Conservation (phyloP, 2,329 filamentous ascomycete genomes). For the Nannizziopsis arthrosporioides region DNA sequence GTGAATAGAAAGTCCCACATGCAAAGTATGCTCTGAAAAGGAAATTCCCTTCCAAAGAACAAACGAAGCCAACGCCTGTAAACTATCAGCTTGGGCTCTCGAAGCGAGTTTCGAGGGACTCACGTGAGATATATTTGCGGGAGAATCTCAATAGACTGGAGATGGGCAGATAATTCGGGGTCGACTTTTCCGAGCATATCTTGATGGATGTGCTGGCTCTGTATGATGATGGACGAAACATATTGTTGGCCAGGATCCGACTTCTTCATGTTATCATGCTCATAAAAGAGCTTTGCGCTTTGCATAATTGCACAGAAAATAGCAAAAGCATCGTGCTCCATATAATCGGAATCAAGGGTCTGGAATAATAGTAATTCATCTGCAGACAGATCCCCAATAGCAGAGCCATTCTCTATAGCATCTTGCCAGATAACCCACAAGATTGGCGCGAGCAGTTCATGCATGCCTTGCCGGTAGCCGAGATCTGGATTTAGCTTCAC, state of each 20-base stretch:
- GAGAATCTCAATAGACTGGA: slow-evolving; percentile 75
- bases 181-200: slow-evolving; percentile 66
- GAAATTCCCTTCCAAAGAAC: slow-evolving; percentile 84
- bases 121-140: slow-evolving; percentile 95
- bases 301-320: slow-evolving; percentile 84
- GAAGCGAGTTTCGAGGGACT: slow-evolving; percentile 20
- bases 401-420: slow-evolving; percentile 48
- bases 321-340: slow-evolving; percentile 85
- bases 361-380: slow-evolving; percentile 46
- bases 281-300: slow-evolving; percentile 74
- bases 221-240: slow-evolving; percentile 64
- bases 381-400: slow-evolving; percentile 21
- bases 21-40: slow-evolving; percentile 68
- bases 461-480: slow-evolving; percentile 97
- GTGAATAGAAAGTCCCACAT: slow-evolving; percentile 91
- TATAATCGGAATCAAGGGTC: slow-evolving; percentile 57
- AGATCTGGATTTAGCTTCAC: slow-evolving; percentile 81
- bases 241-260: slow-evolving; percentile 28
- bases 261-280: slow-evolving; percentile 44
- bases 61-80: slow-evolving; percentile 80
- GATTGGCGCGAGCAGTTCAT: slow-evolving; percentile 84
- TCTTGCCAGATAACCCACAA: slow-evolving; percentile 75
- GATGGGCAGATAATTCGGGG: slow-evolving; percentile 67
- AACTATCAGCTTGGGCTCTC: slow-evolving; percentile 3
- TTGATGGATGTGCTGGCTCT: slow-evolving; percentile 80